Conservation (phyloP, 2,329 filamentous ascomycete species). For the Cladosporium sp. region DNA sequence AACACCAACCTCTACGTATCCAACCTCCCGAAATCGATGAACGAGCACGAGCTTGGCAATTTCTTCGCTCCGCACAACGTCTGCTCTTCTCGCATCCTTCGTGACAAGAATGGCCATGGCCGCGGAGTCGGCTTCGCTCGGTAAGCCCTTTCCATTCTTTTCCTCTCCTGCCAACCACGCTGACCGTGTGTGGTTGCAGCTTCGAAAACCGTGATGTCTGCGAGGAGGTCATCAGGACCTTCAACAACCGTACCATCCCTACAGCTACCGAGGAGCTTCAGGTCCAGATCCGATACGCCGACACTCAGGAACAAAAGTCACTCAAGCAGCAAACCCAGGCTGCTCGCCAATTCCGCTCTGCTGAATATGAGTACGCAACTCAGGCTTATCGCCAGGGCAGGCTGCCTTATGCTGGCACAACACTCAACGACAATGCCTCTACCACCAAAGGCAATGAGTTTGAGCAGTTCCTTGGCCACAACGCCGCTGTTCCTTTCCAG, state of each 20-base stretch:
- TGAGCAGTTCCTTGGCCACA: conserved; percentile 33
- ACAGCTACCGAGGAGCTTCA: conserved; percentile 71
- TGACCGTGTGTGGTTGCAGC: conserved; percentile 43
- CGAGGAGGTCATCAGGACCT: conserved; percentile 81
- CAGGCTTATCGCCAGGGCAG: conserved; percentile 31
- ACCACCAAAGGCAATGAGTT: conserved; percentile 31
- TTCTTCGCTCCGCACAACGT: conserved; percentile 80
- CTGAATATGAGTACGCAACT: conserved; percentile 65
- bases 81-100: conserved; percentile 90
- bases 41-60: conserved; percentile 75
- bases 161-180: conserved; percentile 1
- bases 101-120: conserved; percentile 85
- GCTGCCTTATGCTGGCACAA: conserved; percentile 24
- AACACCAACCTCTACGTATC: conserved; percentile 98
- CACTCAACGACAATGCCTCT: conserved; percentile 19
- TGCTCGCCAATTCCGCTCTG: conserved; percentile 90
- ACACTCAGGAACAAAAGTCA: conserved; percentile 94
- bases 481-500: conserved; percentile 28
- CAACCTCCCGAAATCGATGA: conserved; percentile 87
- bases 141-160: conserved; percentile 48
- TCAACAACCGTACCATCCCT: conserved; percentile 63
- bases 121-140: conserved; percentile 96
- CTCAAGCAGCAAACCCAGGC: conserved; percentile 95
- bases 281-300: conserved; percentile 91
- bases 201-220: conserved; percentile 88